A percentile compares a stretch with the other conserved stretches of the same genome.
Conservation (phyloP, 78 protist species). For the Dictyostelium discoideum region DNA sequence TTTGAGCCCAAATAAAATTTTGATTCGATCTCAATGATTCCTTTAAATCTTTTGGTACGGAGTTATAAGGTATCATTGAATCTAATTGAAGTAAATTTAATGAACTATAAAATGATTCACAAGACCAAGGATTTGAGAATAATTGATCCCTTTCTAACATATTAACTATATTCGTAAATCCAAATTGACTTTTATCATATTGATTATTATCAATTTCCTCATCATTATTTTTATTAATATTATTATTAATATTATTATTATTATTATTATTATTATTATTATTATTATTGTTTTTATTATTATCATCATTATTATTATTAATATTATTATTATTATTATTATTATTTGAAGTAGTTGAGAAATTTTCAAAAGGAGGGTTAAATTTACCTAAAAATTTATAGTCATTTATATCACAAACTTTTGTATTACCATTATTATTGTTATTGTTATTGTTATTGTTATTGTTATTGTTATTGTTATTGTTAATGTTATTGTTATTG, state of each 20-base stretch:
- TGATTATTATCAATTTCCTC: background rate
- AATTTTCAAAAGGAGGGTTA: background rate
- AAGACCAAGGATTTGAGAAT: conserved; percentile 40
- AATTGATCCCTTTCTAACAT: conserved; percentile 5
- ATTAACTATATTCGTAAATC: conserved; percentile 14
- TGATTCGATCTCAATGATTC: conserved; percentile 17
- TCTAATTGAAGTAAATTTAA: conserved; percentile 7
- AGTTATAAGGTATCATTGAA: background rate
- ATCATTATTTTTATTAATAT: background rate
- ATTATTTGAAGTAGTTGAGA: background rate
- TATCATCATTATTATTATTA: background rate
- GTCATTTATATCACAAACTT: background rate
- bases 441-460: background rate
- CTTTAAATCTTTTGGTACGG: background rate
- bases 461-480: background rate
- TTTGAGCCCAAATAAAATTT: conserved; percentile 52
- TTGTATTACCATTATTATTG: background rate
- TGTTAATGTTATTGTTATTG: background rate
- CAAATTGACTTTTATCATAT: background rate
- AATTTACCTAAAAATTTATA: conserved; percentile 1
- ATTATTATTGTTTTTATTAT: background rate
- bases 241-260: background rate
- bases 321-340: background rate
- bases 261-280: background rate
- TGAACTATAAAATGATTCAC: background rate